These are phyloP conservation scores for Nectriaceae sp. DNA, from an alignment of 2,329 filamentous ascomycete species.

Conservation along the genomic window DNA sequence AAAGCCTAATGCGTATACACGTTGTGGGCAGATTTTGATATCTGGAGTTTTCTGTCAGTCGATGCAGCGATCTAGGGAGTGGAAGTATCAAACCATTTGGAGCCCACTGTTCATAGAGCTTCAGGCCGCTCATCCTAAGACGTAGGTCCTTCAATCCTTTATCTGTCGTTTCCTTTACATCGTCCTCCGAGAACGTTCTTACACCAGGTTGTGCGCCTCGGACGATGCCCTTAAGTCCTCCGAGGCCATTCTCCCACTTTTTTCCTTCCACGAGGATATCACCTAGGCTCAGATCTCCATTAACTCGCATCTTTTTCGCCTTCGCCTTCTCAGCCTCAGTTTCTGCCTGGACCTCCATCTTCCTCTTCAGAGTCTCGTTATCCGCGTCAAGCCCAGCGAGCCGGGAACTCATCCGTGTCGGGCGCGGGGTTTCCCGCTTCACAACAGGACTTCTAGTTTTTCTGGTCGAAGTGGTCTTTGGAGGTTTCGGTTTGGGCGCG, in stretches of 20 bases:
- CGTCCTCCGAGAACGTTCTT: conserved; percentile 82
- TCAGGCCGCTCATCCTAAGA: conserved; percentile 73
- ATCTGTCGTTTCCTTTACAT: conserved; percentile 78
- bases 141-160: conserved; percentile 73
- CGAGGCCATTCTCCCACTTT: conserved; percentile 69
- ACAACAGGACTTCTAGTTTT: conserved; percentile 41
- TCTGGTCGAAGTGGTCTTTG: conserved; percentile 39
- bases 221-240: conserved; percentile 60
- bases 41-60: conserved; percentile 47
- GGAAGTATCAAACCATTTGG: conserved; percentile 65
- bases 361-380: conserved; percentile 49
- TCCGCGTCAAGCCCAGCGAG: conserved; percentile 57
- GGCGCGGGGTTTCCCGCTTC: conserved; percentile 48
- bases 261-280: conserved; percentile 81
- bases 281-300: conserved; percentile 66
- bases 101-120: conserved; percentile 81
- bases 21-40: conserved; percentile 87
- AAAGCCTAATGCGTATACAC: conserved; percentile 84
- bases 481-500: conserved; percentile 52
- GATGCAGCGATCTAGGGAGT: neutral
- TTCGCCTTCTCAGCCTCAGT: conserved; percentile 42
- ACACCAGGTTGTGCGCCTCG: conserved; percentile 77
- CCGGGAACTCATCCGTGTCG: conserved; percentile 60
- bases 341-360: conserved; percentile 52
- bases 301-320: conserved; percentile 59